Evolutionary conservation across 2,329 filamentous ascomycete species (phyloP).

Genomic region (Cladosporium sp.): DNA sequence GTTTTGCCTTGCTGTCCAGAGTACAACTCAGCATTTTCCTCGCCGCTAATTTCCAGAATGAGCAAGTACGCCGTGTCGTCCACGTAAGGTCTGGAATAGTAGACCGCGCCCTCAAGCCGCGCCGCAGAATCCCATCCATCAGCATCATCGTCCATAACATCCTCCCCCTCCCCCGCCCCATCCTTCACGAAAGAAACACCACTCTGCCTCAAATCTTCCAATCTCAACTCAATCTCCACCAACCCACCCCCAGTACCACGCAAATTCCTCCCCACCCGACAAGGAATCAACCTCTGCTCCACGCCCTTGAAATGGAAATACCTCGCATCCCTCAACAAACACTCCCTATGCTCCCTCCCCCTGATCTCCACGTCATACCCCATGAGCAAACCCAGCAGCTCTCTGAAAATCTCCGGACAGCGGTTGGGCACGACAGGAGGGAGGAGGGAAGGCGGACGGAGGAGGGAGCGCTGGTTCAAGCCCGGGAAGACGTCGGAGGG

Average conservation of each 20-base stretch:
- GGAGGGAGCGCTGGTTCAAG: slow-evolving; percentile 69
- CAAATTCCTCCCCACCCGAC: slow-evolving; percentile 72
- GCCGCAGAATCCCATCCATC: slow-evolving; percentile 1
- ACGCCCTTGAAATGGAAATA: slow-evolving; percentile 92
- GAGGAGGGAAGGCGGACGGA: slow-evolving; percentile 80
- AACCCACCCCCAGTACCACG: slow-evolving; percentile 53
- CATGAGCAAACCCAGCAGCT: slow-evolving; percentile 74
- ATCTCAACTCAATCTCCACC: slow-evolving; percentile 71
- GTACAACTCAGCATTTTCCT: slow-evolving; percentile 43
- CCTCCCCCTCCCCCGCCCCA: slow-evolving; percentile 18
- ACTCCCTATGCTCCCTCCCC: slow-evolving; percentile 69
- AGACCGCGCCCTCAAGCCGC: slow-evolving; percentile 53
- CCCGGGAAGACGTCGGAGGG: slow-evolving; percentile 82
- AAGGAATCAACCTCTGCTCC: slow-evolving; percentile 80
- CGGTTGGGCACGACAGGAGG: slow-evolving; percentile 78
- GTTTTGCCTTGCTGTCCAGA: slow-evolving; percentile 11
- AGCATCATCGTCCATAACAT: slow-evolving; percentile 18
- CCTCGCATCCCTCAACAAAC: slow-evolving; percentile 77
- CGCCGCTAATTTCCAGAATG: slow-evolving; percentile 72
- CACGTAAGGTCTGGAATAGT: slow-evolving; percentile 81
- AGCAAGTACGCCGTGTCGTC: slow-evolving; percentile 71
- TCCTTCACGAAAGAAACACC: slow-evolving; percentile 66
- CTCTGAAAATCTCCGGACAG: slow-evolving; percentile 77
- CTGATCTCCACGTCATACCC: slow-evolving; percentile 79
- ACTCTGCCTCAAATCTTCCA: slow-evolving; percentile 86